Conservation (phyloP, 1,284 basidiomycete genomes). For the Malassezia nana region DNA sequence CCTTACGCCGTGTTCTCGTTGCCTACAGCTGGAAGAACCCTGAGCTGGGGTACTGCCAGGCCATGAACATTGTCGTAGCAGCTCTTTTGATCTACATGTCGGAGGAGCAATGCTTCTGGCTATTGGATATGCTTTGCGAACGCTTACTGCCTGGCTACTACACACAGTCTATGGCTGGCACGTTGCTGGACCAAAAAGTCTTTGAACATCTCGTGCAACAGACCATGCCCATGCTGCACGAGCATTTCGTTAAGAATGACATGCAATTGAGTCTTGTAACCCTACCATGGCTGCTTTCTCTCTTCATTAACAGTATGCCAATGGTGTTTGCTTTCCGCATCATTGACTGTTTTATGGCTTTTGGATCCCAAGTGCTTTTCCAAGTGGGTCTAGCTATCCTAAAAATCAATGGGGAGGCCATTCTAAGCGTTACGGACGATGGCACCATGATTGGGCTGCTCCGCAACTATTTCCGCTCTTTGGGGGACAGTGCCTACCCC, state of each 20-base stretch:
- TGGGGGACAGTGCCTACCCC: conserved; percentile 91
- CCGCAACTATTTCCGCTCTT: conserved; percentile 73
- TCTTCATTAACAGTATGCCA: conserved; percentile 97
- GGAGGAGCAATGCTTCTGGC: conserved; percentile 97
- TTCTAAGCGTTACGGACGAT: conserved; percentile 92
- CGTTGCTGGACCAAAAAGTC: conserved; percentile 89
- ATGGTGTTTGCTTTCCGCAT: conserved; percentile 98
- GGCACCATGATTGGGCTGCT: conserved; percentile 72
- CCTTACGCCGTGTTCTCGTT: conserved; percentile 78
- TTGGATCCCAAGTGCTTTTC: conserved; percentile 96
- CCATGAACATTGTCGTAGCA: conserved; percentile 64
- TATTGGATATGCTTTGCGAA: conserved; percentile 88
- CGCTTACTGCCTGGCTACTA: conserved; percentile 93
- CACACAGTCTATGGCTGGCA: conserved; percentile 98
- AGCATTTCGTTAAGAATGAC: conserved; percentile 82
- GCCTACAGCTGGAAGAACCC: conserved; percentile 97
- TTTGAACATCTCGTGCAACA: conserved; percentile 92
- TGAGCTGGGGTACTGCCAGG: conserved; percentile 54
- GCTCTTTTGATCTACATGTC: conserved; percentile 95
- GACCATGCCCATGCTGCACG: conserved; percentile 66
- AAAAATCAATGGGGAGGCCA: conserved; percentile 91
- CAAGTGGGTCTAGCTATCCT: conserved; percentile 89
- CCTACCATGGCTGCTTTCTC: conserved; percentile 82
- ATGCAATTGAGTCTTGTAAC: conserved; percentile 95
- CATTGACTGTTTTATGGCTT: conserved; percentile 97